These are phyloP conservation scores for Vigna hirtella DNA, from an alignment of 306 rosid species.

Conservation along the genomic window DNA sequence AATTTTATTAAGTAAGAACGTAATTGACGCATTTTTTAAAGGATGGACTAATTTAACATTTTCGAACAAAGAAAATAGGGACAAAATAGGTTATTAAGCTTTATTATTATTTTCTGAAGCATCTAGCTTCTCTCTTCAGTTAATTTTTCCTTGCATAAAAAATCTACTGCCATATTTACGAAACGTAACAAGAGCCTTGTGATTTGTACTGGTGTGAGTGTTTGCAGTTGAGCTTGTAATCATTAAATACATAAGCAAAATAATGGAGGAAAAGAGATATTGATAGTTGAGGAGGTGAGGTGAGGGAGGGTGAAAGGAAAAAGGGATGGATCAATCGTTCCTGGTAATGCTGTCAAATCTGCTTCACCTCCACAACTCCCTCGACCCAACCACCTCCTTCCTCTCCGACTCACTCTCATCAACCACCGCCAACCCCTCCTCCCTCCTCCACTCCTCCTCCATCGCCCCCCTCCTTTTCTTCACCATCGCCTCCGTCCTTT, in stretches of 20 bases:
- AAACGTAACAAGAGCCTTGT: neutral
- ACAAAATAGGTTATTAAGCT: too few species aligned
- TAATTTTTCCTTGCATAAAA: neutral
- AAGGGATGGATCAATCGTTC: constrained; percentile 76
- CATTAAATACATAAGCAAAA: neutral
- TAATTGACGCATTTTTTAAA: too few species aligned
- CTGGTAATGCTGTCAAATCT: constrained; percentile 85
- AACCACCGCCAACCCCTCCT: constrained; percentile 54
- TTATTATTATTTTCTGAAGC: neutral
- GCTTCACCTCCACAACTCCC: constrained; percentile 87
- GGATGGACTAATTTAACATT: too few species aligned
- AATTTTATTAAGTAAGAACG: too few species aligned
- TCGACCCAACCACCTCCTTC: constrained; percentile 81
- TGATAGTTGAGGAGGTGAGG: too few species aligned
- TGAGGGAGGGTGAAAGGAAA: too few species aligned
- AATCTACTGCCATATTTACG: neutral
- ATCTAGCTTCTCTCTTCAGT: neutral
- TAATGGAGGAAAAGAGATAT: too few species aligned
- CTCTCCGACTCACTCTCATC: constrained; percentile 68
- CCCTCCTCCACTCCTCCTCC: constrained; percentile 81
- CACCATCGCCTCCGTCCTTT: constrained; percentile 92
- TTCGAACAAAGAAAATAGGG: too few species aligned
- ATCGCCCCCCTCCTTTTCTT: constrained; percentile 95
- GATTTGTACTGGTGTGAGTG: neutral
- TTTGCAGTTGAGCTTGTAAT: neutral